phyloP scores from a whole-genome alignment of 495 filamentous ascomycete species.

The Jackrogersella minutella region DNA sequence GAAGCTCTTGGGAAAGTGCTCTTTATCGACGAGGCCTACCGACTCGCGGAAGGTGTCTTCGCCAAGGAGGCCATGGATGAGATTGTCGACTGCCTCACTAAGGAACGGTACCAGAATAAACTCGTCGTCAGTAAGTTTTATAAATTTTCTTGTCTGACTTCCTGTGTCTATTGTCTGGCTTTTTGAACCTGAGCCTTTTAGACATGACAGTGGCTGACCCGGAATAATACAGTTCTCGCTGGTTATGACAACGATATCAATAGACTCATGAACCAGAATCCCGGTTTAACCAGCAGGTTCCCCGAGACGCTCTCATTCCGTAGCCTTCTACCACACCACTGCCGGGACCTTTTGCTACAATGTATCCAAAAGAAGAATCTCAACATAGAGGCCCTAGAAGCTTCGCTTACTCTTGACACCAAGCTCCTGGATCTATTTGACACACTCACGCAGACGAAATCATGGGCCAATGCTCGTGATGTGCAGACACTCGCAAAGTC shows the following conservation, averaged over 20 bases:
- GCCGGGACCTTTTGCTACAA: slow-evolving; percentile 48
- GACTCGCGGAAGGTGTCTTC: slow-evolving; percentile 64
- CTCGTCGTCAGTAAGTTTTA: slow-evolving; percentile 64
- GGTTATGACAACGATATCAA: slow-evolving; percentile 79
- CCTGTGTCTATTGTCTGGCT: background rate
- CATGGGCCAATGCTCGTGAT: slow-evolving; percentile 76
- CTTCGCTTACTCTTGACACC: slow-evolving; percentile 34
- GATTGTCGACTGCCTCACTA: slow-evolving; percentile 73
- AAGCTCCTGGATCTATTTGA: slow-evolving; percentile 52
- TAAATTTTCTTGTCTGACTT: background rate
- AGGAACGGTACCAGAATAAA: slow-evolving; percentile 66
- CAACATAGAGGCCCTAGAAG: slow-evolving; percentile 51
- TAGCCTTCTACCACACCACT: slow-evolving; percentile 50
- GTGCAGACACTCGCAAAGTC: slow-evolving; percentile 64
- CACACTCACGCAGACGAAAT: slow-evolving; percentile 53
- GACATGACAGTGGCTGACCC: slow-evolving; percentile 45
- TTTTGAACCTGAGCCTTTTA: background rate
- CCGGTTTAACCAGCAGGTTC: slow-evolving; percentile 67
- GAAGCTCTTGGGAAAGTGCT: slow-evolving; percentile 68
- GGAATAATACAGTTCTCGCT: slow-evolving; percentile 61
- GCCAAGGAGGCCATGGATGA: slow-evolving; percentile 78
- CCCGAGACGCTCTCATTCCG: slow-evolving; percentile 59
- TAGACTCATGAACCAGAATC: slow-evolving; percentile 68
- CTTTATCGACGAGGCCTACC: slow-evolving; percentile 75
- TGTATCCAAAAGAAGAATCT: slow-evolving; percentile 41